phyloP scores from a whole-genome alignment of 228 moss, liverwort and hornwort species.

The Sphagnum magellanicum region DNA sequence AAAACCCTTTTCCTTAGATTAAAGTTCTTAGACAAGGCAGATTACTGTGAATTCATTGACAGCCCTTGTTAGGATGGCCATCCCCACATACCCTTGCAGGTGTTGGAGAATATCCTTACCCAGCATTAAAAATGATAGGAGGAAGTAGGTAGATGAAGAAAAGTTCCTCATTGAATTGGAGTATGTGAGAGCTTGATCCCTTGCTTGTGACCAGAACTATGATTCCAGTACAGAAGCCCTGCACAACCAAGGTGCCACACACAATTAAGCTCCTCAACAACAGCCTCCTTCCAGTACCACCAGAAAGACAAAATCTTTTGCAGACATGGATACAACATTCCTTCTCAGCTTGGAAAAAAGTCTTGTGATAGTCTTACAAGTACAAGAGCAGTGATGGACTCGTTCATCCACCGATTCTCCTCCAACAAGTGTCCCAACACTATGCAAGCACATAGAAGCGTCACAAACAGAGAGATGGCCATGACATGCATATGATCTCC shows the following conservation, averaged over 20 bases:
- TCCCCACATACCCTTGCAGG: constrained; percentile 59
- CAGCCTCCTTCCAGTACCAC: background rate
- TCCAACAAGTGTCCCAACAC: constrained; percentile 37
- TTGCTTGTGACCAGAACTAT: constrained; percentile 63
- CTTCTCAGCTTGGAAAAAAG: background rate
- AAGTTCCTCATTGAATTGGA: constrained; percentile 71
- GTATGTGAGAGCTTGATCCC: constrained; percentile 62
- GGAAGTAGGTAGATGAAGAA: constrained; percentile 86
- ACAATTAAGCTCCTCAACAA: background rate
- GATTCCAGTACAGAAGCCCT: constrained; percentile 54
- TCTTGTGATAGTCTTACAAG: constrained; percentile 16
- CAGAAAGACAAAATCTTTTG: background rate
- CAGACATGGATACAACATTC: background rate
- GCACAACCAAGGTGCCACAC: constrained; percentile 6
- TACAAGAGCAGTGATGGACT: constrained; percentile 32
- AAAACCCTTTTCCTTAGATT: background rate
- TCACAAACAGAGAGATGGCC: constrained; percentile 30
- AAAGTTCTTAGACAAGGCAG: background rate
- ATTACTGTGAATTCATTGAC: background rate
- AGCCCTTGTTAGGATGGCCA: background rate
- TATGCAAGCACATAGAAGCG: constrained; percentile 37
- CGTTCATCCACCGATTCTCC: constrained; percentile 29
- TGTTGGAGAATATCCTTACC: constrained; percentile 36
- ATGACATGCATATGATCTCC: constrained; percentile 34
- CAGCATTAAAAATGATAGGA: constrained; percentile 85